Base-by-base conservation (phyloP, 78 protist genomes). In the Guillardia theta region DNA sequence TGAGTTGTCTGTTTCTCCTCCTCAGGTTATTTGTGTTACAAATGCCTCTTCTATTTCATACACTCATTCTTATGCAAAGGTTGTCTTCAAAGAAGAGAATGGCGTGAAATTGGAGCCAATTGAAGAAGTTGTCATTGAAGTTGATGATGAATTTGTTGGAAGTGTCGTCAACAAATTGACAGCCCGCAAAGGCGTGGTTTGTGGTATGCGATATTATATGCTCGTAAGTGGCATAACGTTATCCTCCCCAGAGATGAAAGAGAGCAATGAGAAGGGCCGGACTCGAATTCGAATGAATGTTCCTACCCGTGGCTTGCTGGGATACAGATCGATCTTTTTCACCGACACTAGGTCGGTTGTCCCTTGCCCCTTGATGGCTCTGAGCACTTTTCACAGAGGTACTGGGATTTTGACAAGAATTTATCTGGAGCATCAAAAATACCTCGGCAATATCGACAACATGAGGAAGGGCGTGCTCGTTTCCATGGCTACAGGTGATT, bases 51-150 rank as follows among this genome's bases (percentile, higher is more conserved):
- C 70, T 0, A 6, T 9, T 24, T 6, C 27, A 3, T 24, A 58
- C 70, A 6, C 1, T 6, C 39, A 0, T 6, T 58, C 27, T 58
- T 27, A 24, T 36, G n/a, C 3, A 43, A 37, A 78, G 90, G 90
- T 78, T 46, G 90, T 78, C 15, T 78, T 44, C 33, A 12, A 48
- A 30, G 8, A n/a, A 9, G 93, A 33, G 37, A 88, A 92, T 0
- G 95, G 76, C 37, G 48, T 48, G 77, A 33, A 21, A 37, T 21
- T 0, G 48, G 96, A 96, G 88, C 96, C 96, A 36, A 3, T 58
- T 33, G 97, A 95, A 90, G 95, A 96, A 58, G 97, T 97, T 39
- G 77, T 76, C 8, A 95, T 97, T n/a, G 98, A 97, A 48, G 96
- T 95, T 70, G 97, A 96, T 15, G 44, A 94, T 27, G 93, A 93